phyloP scores from a whole-genome alignment of 192 early-diverging fungal species.

The Backusella liffmaniae region DNA sequence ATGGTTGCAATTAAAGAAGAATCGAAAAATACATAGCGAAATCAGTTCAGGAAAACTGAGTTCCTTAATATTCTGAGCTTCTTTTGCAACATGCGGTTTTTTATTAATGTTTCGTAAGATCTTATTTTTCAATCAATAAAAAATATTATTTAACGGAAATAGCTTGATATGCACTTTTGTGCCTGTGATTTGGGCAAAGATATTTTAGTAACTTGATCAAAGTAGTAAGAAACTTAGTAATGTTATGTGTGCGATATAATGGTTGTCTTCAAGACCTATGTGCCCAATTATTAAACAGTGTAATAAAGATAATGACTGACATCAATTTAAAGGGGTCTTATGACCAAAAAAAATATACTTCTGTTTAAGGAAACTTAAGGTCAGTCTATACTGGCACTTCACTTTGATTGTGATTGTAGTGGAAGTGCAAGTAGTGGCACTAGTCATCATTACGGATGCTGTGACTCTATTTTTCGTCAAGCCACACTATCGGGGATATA shows the following conservation, averaged over 20 bases:
- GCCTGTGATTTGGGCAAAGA: neutral
- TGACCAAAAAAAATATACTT: too few relatives aligned
- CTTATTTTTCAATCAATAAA: neutral
- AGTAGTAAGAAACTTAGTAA: neutral
- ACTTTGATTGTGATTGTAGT: too few relatives aligned
- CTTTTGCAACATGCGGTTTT: neutral
- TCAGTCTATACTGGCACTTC: too few relatives aligned
- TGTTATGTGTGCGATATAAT: neutral
- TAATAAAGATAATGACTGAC: neutral
- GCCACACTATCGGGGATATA: neutral
- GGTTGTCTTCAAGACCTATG: too few relatives aligned
- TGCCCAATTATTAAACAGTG: neutral
- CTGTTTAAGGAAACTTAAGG: too few relatives aligned
- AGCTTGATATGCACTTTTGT: neutral
- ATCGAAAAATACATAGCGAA: neutral
- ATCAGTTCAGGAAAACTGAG: neutral
- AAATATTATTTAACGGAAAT: neutral
- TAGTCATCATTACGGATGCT: neutral
- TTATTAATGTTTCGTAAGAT: neutral
- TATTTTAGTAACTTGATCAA: neutral
- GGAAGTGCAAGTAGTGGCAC: too few relatives aligned
- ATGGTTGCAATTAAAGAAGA: neutral
- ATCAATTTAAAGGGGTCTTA: neutral
- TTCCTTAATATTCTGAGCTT: neutral
- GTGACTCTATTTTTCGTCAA: neutral